Conservation (phyloP, 2,329 filamentous ascomycete genomes). For the Ascochyta fabae region DNA sequence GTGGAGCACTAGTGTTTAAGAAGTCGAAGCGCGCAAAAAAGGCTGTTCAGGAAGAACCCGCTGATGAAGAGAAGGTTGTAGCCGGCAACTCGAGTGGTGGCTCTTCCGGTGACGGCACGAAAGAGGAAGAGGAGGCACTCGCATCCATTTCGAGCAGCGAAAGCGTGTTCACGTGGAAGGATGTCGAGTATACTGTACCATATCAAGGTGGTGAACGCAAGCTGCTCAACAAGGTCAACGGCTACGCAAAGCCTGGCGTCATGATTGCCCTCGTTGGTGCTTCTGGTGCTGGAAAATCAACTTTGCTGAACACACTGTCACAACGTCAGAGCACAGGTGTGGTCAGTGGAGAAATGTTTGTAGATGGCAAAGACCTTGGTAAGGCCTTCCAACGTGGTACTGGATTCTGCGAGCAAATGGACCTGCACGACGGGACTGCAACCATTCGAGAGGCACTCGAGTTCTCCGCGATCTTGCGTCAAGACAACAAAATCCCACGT, state of each 20-base stretch:
- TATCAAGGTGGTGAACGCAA: constrained; percentile 68
- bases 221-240: constrained; percentile 72
- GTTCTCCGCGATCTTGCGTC: constrained; percentile 71
- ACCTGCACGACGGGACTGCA: constrained; percentile 71
- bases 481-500: constrained; percentile 60
- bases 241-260: constrained; percentile 79
- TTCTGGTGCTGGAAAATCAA: constrained; percentile 83
- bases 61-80: constrained; percentile 65
- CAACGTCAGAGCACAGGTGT: constrained; percentile 73
- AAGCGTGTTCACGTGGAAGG: constrained; percentile 48
- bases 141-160: constrained; percentile 48
- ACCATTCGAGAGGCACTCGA: constrained; percentile 72
- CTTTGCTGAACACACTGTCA: constrained; percentile 77
- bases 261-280: constrained; percentile 85
- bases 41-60: constrained; percentile 54
- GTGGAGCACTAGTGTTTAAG: constrained; percentile 76
- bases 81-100: constrained; percentile 33
- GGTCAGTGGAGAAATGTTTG: constrained; percentile 72
- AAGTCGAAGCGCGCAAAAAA: constrained; percentile 68
- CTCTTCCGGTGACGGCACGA: constrained; percentile 29
- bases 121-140: constrained; percentile 40
- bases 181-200: constrained; percentile 71
- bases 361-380: constrained; percentile 68
- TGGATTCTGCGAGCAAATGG: constrained; percentile 75
- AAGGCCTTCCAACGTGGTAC: constrained; percentile 69